Base-by-base conservation (phyloP, 306 rosid genomes). In the Dalbergia oliveri region DNA sequence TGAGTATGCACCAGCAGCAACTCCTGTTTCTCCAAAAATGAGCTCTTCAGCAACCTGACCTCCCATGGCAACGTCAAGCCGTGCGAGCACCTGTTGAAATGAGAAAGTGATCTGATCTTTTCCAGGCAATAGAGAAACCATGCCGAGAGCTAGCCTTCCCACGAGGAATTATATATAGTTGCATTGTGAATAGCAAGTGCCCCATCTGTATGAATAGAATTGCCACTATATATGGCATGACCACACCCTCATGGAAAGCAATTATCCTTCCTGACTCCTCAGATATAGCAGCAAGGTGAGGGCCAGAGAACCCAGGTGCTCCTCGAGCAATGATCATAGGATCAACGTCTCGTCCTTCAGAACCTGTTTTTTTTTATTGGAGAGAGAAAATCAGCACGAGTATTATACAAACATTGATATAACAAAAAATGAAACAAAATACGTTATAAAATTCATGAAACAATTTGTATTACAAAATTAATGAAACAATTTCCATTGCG, bases 1-100 rank as follows among this genome's bases (percentile, higher is more conserved):
- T 5, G 86, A 72, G 11, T 91, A 91, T 61, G 95, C 94, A 73
- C 99, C 97, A 3, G 95, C 81, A 73, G 97, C 91, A 51, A 93
- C 94, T 83, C 93, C 98, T 78, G 80, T 93, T 61, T 91, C 97
- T 61, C 99, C 98, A 76, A 93, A 95, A 33, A 93, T 91, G 5
- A 94, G 84, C 87, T 95, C 98, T 83, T 95, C 98, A 0, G 97
- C 99, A 64, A 91, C 99, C 34, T 95, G 81, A 10, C 99, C 99
- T 47, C 97, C 99, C 99, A 94, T 94, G 80, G 78, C 82, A 54
- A 94, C 94, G 64, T 94, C 97, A 8, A 94, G 99, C 16, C 78
- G 53, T 0, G 99, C 97, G 73, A 93, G 97, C 97, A 94, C 87
- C 81, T 94, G 94, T 71, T 90, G 92, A 16, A 94, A 91, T 15